Percentiles rank a stretch among this genome's conserved stretches.
Evolutionary conservation across 2,329 filamentous ascomycete species (phyloP).

Genomic region (Tetracladium maxilliforme): DNA sequence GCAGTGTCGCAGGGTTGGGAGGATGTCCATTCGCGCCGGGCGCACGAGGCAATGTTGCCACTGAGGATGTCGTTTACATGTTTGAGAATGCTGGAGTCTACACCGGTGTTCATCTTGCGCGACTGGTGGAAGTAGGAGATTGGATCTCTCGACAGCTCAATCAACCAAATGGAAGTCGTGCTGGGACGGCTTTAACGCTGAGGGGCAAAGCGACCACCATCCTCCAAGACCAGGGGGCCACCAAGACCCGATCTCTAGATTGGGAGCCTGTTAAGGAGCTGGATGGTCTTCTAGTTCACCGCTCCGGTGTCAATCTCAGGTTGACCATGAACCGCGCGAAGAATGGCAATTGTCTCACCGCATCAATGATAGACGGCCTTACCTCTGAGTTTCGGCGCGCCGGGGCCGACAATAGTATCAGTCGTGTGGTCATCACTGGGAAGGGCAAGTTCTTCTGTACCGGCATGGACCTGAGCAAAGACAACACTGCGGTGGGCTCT

Average conservation of each 20-base stretch:
- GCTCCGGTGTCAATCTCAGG: slow-evolving; percentile 14
- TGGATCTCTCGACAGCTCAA: slow-evolving; percentile 40
- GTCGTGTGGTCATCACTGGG: slow-evolving; percentile 19
- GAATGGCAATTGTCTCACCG: slow-evolving; percentile 23
- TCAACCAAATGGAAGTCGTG: slow-evolving; percentile 29
- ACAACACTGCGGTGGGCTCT: not conserved
- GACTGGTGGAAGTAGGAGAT: slow-evolving; percentile 36
- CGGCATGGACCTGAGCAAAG: slow-evolving; percentile 20
- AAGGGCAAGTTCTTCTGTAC: slow-evolving; percentile 23
- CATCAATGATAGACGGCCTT: slow-evolving; percentile 17
- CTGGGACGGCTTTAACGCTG: slow-evolving; percentile 22
- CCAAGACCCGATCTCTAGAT: too few species aligned
- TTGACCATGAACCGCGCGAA: slow-evolving; percentile 17
- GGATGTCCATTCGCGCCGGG: slow-evolving; percentile 56
- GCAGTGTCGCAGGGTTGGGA: slow-evolving; percentile 49
- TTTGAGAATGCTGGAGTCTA: slow-evolving; percentile 39
- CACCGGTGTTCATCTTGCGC: slow-evolving; percentile 41
- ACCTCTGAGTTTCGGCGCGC: slow-evolving; percentile 12
- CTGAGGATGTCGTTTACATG: slow-evolving; percentile 20
- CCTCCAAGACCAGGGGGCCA: too few species aligned
- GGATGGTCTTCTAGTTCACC: slow-evolving; percentile 14
- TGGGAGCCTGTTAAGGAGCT: not conserved
- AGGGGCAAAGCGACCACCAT: slow-evolving; percentile 2
- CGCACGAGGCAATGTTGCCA: slow-evolving; percentile 48
- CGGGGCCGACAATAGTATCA: slow-evolving; percentile 11